Base-by-base conservation (phyloP, 441 rosid species). In the Raphanus hybrid region DNA sequence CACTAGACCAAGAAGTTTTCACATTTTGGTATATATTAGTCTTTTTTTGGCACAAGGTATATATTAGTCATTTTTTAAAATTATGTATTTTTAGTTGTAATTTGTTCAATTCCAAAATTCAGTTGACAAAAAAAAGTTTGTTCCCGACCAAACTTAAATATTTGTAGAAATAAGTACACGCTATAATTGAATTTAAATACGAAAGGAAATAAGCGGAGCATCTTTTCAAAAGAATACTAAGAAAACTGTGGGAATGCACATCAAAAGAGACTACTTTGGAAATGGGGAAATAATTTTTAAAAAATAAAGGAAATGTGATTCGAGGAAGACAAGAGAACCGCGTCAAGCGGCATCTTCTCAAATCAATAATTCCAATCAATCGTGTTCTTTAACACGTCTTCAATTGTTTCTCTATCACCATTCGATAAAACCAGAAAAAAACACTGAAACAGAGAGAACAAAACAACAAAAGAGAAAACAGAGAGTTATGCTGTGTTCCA, bases 401-500 rank as follows among this genome's bases (percentile, higher is more conserved):
- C 65, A 48, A 67, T 16, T 74, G 41, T 41, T 15, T 57, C 43
- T 69, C 79, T 12, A 20, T 12, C 78, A 8, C 41, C 32, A 64
- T 11, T 6, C 37, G 8, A 23, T 48, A 48, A 48, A 48, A 57
- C 8, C 70, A 76, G 23, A 9, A 7, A 23, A 23, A 37, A 26
- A 18, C 29, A 61, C 27, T 43, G 27, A 18, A 52, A 39, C 48
- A 34, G 27, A 63, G 35, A 57, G 27, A 61, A 60, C 1, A 58
- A 20, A 14, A 45, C 54, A 35, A 35, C 9, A 35, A 37, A 37
- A 8, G 2, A 4, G 12, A 4, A 43, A 43, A 43, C 20, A 48
- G 52, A 23, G 29, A 85, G 43, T 52, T 45, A 84, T 80, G 87
- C 63, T 73, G 11, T 72, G 73, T 69, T 75, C 41, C 71, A 80